These are phyloP conservation scores for Debaryomyces sp. DNA, from an alignment of 1,139 yeast genomes.

Conservation along the genomic window DNA sequence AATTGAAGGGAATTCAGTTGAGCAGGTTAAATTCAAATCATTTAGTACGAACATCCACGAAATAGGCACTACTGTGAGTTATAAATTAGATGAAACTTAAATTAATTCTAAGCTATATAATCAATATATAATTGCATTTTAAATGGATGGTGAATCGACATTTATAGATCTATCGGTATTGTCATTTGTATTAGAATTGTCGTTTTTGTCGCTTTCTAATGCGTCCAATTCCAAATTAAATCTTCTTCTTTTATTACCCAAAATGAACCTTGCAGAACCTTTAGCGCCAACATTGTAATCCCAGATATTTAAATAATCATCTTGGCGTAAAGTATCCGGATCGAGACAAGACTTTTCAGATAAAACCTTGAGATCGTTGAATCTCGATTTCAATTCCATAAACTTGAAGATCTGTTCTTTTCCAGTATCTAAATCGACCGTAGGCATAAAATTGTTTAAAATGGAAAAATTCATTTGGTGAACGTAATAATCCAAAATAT, in stretches of 20 bases:
- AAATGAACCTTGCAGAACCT: slow-evolving; percentile 59
- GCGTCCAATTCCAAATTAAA: slow-evolving; percentile 32
- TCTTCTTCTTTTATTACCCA: slow-evolving; percentile 51
- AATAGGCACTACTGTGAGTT: slow-evolving; percentile 79
- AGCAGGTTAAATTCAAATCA: slow-evolving; percentile 67
- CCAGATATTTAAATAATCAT: slow-evolving; percentile 53
- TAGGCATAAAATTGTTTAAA: slow-evolving; percentile 33
- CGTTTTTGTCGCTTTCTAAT: slow-evolving; percentile 6
- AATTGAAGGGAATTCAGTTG: slow-evolving; percentile 57
- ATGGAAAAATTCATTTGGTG: slow-evolving; percentile 47
- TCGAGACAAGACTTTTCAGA: slow-evolving; percentile 42
- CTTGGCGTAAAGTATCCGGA: slow-evolving; percentile 41
- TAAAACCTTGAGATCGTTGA: slow-evolving; percentile 43
- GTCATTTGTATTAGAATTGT: neutral
- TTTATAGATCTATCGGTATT: neutral
- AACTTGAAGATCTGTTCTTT: slow-evolving; percentile 51
- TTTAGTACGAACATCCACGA: slow-evolving; percentile 72
- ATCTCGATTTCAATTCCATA: slow-evolving; percentile 49
- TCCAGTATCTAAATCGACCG: slow-evolving; percentile 36
- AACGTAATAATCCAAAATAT: slow-evolving; percentile 62
- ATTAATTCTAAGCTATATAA: slow-evolving; percentile 1
- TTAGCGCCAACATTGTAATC: slow-evolving; percentile 46
- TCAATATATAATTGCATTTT: neutral
- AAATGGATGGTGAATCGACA: neutral
- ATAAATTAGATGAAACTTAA: slow-evolving; percentile 36